These are phyloP conservation scores for Boletales sp. DNA, from an alignment of 768 basidiomycete species.

Conservation along the genomic window DNA sequence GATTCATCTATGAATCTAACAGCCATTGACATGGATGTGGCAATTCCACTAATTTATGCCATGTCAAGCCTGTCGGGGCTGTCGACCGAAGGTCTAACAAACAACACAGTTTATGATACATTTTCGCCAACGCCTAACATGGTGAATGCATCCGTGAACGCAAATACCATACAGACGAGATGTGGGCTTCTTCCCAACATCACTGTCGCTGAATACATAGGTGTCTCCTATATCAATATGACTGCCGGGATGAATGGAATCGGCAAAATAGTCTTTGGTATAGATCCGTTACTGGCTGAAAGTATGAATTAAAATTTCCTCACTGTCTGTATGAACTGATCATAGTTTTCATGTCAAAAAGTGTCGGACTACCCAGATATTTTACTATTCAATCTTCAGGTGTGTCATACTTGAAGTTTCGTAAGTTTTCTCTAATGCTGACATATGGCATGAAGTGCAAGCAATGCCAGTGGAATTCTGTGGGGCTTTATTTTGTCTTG, in stretches of 20 bases:
- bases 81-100: neutral
- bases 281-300: neutral
- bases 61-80: neutral
- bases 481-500: neutral
- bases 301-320: too few species aligned
- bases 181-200: neutral
- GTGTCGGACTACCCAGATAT: neutral
- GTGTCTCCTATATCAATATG: neutral
- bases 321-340: neutral
- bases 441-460: neutral
- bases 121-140: neutral
- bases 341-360: neutral
- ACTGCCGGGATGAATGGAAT: neutral
- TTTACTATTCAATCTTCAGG: neutral
- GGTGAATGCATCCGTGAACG: neutral
- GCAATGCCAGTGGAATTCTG: neutral
- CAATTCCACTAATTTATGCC: neutral
- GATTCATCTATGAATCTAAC: neutral
- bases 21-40: neutral
- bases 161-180: neutral
- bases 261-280: neutral
- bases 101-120: neutral
- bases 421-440: neutral
- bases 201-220: neutral
- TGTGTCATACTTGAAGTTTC: neutral